A percentile compares a stretch with the other conserved stretches of the same genome.
phyloP scores from a whole-genome alignment of 352 stramenopile species.

The Phytophthora ohioensis region DNA sequence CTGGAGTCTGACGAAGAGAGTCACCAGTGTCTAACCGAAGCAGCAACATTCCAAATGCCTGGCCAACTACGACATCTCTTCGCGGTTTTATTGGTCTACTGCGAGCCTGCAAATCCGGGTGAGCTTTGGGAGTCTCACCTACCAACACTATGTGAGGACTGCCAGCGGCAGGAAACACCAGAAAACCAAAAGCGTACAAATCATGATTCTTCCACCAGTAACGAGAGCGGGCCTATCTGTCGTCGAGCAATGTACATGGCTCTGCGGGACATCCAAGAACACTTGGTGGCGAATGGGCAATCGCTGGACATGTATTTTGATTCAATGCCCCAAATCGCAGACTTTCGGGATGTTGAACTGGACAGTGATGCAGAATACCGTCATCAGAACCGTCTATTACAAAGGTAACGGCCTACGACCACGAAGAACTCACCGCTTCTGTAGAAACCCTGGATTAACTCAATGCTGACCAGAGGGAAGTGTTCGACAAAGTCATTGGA shows the following conservation, averaged over 20 bases:
- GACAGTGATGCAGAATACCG: too few species aligned
- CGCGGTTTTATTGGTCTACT: constrained; percentile 15
- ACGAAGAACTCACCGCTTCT: too few species aligned
- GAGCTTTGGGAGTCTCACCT: background rate
- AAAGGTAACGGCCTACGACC: background rate
- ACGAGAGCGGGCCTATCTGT: background rate
- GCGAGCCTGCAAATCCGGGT: background rate
- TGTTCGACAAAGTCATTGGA: background rate
- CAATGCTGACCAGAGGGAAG: background rate
- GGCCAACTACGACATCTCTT: constrained; percentile 9
- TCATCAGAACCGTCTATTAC: background rate
- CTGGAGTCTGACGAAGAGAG: constrained; percentile 14
- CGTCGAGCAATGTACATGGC: background rate
- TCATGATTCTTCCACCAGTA: background rate
- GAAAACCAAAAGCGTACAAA: too few species aligned
- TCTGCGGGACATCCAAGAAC: background rate
- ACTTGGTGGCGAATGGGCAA: constrained; percentile 2
- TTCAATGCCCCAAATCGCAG: background rate
- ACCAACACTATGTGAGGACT: background rate
- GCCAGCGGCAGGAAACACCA: too few species aligned
- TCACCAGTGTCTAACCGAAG: constrained; percentile 6
- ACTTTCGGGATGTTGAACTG: background rate
- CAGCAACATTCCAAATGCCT: constrained; percentile 12
- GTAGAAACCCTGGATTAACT: background rate
- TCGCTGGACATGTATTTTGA: background rate